Conservation (phyloP, 2,329 filamentous ascomycete genomes). For the Orbilia blumenaviensis region DNA sequence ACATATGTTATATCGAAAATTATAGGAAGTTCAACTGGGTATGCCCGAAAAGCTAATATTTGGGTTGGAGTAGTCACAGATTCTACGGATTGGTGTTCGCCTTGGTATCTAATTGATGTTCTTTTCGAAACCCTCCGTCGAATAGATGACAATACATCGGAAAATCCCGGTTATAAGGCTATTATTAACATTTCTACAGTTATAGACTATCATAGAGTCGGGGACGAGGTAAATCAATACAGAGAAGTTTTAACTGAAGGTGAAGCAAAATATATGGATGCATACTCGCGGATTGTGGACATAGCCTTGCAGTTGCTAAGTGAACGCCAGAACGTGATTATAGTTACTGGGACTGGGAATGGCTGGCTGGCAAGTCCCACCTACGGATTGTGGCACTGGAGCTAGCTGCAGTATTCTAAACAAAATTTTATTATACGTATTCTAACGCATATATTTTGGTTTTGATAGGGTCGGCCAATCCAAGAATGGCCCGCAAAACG, state of each 20-base stretch:
- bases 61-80: not conserved
- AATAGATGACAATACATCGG: slow-evolving; percentile 6
- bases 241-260: not conserved
- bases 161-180: not conserved
- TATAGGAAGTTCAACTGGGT: slow-evolving; percentile 4
- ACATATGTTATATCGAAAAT: slow-evolving; percentile 14
- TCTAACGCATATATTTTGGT: too few species aligned
- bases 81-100: not conserved
- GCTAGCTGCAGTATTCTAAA: too few species aligned
- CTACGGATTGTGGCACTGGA: too few species aligned
- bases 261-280: not conserved
- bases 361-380: not conserved
- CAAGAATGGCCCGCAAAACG: slow-evolving; percentile 12
- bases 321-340: slow-evolving; percentile 12
- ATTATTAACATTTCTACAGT: slow-evolving; percentile 2
- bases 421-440: too few species aligned
- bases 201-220: not conserved
- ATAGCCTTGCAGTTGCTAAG: not conserved
- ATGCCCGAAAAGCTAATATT: slow-evolving; percentile 6
- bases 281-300: not conserved
- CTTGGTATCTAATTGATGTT: not conserved
- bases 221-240: not conserved
- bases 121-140: not conserved
- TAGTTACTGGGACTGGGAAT: slow-evolving; percentile 18
- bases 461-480: not conserved